These are phyloP conservation scores for Backusella westeae DNA, from an alignment of 192 early-diverging fungal genomes.

Conservation along the genomic window DNA sequence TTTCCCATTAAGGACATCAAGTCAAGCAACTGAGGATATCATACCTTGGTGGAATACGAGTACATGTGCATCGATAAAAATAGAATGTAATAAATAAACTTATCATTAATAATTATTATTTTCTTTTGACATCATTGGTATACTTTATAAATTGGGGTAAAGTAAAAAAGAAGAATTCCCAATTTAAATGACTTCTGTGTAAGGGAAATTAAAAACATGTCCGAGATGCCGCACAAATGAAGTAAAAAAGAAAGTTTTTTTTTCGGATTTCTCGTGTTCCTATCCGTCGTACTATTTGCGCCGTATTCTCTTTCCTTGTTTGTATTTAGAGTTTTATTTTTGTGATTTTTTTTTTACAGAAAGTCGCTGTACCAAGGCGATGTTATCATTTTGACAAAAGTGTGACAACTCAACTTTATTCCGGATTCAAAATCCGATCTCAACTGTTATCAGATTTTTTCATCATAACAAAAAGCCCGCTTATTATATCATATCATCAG, in stretches of 20 bases:
- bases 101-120: not conserved
- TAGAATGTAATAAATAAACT: not conserved
- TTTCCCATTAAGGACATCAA: too few relatives aligned
- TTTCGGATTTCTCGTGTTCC: slow-evolving; percentile 6
- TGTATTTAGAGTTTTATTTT: not conserved
- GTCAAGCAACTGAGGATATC: too few relatives aligned
- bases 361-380: not conserved
- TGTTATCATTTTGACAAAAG: not conserved
- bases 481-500: not conserved
- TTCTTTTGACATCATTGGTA: not conserved
- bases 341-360: not conserved
- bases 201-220: not conserved
- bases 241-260: not conserved
- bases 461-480: not conserved
- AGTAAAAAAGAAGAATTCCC: not conserved
- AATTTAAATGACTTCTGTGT: not conserved
- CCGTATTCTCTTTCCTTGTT: not conserved
- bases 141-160: not conserved
- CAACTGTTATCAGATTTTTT: not conserved
- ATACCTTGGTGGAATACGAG: not conserved
- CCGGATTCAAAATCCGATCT: not conserved
- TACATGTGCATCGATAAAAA: not conserved
- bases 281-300: not conserved
- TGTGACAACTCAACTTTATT: not conserved
- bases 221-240: not conserved